phyloP scores from a whole-genome alignment of 2,329 filamentous ascomycete genomes.

The Stachybotrys echinatus region DNA sequence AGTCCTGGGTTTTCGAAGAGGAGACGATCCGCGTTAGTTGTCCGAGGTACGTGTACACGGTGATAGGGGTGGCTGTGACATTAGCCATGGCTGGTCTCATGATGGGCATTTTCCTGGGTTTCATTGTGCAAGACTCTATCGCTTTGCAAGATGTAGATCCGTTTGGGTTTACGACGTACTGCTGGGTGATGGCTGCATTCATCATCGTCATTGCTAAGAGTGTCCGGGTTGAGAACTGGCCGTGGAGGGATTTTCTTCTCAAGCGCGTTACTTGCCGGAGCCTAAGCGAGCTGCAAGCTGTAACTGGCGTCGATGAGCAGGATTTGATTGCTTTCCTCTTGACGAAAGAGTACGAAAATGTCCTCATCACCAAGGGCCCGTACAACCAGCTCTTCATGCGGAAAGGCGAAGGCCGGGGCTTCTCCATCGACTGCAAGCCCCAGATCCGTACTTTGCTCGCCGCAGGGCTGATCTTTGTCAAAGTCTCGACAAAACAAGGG shows the following conservation, averaged over 20 bases:
- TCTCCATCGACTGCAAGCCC: constrained; percentile 3
- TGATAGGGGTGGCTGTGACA: not conserved
- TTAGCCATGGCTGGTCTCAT: not conserved
- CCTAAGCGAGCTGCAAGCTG: constrained; percentile 13
- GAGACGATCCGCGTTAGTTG: not conserved
- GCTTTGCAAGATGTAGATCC: constrained; percentile 15
- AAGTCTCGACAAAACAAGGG: not conserved
- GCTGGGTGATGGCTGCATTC: constrained; percentile 19
- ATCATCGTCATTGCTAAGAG: constrained; percentile 16
- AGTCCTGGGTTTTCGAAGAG: not conserved
- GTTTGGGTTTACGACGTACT: constrained; percentile 16
- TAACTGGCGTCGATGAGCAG: constrained; percentile 14
- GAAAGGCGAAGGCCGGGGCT: not conserved
- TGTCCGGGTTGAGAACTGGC: constrained; percentile 15
- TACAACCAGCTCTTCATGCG: constrained; percentile 11
- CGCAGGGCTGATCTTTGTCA: not conserved
- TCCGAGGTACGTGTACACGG: not conserved
- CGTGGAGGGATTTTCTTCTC: constrained; percentile 19
- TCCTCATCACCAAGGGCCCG: constrained; percentile 13
- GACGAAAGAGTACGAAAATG: constrained; percentile 7
- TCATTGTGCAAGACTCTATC: not conserved
- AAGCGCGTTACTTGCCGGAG: constrained; percentile 12
- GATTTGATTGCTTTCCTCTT: constrained; percentile 15
- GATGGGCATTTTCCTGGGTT: not conserved
- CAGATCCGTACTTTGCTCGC: not conserved